Evolutionary conservation across 2,329 filamentous ascomycete species (phyloP).

Genomic region (Colletotrichum noveboracense): DNA sequence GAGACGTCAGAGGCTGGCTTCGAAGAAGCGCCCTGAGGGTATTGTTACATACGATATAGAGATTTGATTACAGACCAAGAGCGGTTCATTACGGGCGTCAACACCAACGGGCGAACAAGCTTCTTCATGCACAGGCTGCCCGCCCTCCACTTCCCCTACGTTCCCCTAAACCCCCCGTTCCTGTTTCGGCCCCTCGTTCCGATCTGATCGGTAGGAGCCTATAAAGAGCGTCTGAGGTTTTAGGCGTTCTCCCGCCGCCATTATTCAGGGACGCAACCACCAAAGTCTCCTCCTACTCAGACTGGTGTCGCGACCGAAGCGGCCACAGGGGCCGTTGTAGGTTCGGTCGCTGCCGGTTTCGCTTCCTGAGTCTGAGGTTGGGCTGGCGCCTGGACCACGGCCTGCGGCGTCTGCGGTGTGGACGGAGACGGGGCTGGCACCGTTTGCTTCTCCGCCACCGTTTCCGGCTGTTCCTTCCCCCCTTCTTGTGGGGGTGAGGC

Average conservation of each 20-base stretch:
- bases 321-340: neutral
- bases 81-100: neutral
- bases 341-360: constrained; percentile 1
- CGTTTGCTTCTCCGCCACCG: neutral
- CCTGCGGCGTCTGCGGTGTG: neutral
- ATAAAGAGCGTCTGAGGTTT: neutral
- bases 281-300: constrained; percentile 1
- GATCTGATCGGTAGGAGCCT: constrained; percentile 15
- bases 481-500: neutral
- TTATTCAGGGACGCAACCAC: neutral
- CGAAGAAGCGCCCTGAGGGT: neutral
- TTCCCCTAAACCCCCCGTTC: neutral
- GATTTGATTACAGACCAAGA: neutral
- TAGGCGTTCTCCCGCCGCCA: neutral
- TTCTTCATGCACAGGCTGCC: neutral
- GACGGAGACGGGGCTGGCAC: constrained; percentile 4
- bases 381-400: neutral
- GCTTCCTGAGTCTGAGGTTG: neutral
- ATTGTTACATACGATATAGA: constrained; percentile 2
- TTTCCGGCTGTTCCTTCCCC: neutral
- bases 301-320: neutral
- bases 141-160: neutral
- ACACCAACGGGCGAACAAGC: neutral
- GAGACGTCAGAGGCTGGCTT: neutral
- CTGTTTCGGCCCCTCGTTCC: constrained; percentile 5